Evolutionary conservation across 768 basidiomycete genomes (phyloP).

Genomic region (Dentipellis sp.): DNA sequence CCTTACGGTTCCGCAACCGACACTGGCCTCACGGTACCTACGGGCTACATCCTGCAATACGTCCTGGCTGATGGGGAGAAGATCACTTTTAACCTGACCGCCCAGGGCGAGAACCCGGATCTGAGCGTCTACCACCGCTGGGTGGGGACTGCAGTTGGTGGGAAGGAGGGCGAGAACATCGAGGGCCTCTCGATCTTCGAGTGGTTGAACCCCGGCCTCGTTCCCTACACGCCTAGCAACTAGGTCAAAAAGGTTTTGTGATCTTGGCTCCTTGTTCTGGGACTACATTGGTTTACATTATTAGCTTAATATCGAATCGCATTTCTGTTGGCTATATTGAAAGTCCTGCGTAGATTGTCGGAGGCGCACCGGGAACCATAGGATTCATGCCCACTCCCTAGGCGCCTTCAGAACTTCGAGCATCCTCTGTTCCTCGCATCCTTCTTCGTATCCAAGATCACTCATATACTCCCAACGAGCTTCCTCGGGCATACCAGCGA

Average conservation of each 20-base stretch:
- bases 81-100: conserved; percentile 15
- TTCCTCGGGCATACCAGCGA: conserved; percentile 56
- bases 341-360: background rate
- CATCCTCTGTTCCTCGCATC: conserved; percentile 39
- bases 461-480: conserved; percentile 64
- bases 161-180: conserved; percentile 6
- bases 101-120: conserved; percentile 13
- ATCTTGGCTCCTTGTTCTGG: background rate
- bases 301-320: background rate
- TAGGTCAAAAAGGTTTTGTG: background rate
- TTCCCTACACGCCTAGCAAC: background rate
- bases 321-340: background rate
- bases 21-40: conserved; percentile 13
- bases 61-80: conserved; percentile 14
- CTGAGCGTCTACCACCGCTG: conserved; percentile 18
- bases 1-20: conserved; percentile 13
- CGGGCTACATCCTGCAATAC: conserved; percentile 16
- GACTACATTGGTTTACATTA: background rate
- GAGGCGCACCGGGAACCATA: background rate
- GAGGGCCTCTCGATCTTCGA: conserved; percentile 4
- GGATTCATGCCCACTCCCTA: conserved; percentile 30
- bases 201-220: conserved; percentile 12
- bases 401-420: conserved; percentile 40
- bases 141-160: conserved; percentile 11
- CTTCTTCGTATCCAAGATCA: conserved; percentile 39